phyloP scores from a whole-genome alignment of 805 yeast genomes.

The Aciculoconidium aculeatum region DNA sequence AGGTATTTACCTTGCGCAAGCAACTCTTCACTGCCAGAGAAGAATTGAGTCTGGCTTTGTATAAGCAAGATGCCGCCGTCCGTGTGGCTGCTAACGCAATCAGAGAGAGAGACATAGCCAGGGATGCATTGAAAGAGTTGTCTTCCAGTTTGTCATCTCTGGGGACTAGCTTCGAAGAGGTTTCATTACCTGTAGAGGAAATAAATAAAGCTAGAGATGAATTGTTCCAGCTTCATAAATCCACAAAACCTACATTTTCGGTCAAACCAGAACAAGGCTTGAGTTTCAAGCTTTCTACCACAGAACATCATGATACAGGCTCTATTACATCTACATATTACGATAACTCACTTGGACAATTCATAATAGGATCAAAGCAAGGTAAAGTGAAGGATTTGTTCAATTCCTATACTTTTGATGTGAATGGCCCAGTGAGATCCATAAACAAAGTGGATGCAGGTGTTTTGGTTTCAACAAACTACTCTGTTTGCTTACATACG shows the following conservation, averaged over 20 bases:
- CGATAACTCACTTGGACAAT: conserved; percentile 1
- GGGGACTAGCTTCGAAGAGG: too few species aligned
- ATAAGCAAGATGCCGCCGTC: conserved; percentile 86
- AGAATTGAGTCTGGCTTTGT: conserved; percentile 71
- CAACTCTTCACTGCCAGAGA: conserved; percentile 61
- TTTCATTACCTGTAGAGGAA: conserved; percentile 16
- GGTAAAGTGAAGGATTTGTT: conserved; percentile 5
- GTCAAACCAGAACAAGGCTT: conserved; percentile 12
- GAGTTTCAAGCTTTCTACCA: conserved; percentile 7
- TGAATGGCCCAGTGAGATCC: too few species aligned
- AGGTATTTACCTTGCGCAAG: conserved; percentile 69
- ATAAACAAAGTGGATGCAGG: conserved; percentile 3
- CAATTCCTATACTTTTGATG: conserved; percentile 6
- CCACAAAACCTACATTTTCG: conserved; percentile 20
- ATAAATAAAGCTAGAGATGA: conserved; percentile 25
- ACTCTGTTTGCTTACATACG: conserved; percentile 1
- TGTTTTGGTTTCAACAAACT: conserved; percentile 1
- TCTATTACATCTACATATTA: conserved; percentile 2
- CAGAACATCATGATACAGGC: conserved; percentile 2
- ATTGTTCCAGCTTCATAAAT: conserved; percentile 32
- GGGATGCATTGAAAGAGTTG: conserved; percentile 44
- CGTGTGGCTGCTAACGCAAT: conserved; percentile 73
- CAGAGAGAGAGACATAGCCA: conserved; percentile 72
- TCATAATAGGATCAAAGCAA: conserved; percentile 2
- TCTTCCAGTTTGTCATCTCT: not conserved